Evolutionary conservation across 2,329 filamentous ascomycete genomes (phyloP), one percentile per base, ranked within the genome.

Genomic region (Macrophomina phaseolina): DNA sequence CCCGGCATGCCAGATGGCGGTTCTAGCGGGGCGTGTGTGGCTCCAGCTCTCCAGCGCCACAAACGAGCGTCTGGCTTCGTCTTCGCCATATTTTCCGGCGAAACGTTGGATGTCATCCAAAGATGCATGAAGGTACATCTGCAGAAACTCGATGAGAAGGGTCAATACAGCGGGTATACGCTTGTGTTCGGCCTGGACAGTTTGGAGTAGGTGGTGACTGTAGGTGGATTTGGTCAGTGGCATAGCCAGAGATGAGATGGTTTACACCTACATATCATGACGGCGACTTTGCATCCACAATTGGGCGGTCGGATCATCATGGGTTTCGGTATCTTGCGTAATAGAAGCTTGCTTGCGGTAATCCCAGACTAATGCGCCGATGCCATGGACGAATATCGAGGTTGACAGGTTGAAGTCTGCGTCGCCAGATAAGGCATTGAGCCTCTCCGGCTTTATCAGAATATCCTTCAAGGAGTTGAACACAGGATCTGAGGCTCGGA

Each of bases 81-180:
- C 88, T 69, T 89, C 86, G 36, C 87, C 89, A 69, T 89, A 88
- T 51, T 89, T 88, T 5, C 89, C 89, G 0, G 88, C 86, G 70
- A 91, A 90, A 6, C 89, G 82, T 71, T 91, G 88, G 16, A 91
- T 78, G 67, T 91, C 88, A 69, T 89, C 85, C 2, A 90, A 78
- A 0, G 87, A 87, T 49, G 89, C 83, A 73, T 90, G 85, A 4
- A 91, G 80, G 71, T 90, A 85, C 81, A 91, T 85, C 66, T 88
- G 79, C 16, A 90, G 79, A 1, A 89, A 79, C 70, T 83, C 79
- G 1, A 84, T 79, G 28, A 80, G 82, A 67, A n/a, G 67, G 67
- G 61, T 32, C 53, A 53, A 36, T 9, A 63, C 42, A 32, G 60
- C 53, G 18, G 51, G 66, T 9, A 14, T 18, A 40, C 18, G 52